Evolutionary conservation across 1,284 basidiomycete species (phyloP), one percentile per base, ranked within the genome.

Genomic region (Fomitopsis betulina): DNA sequence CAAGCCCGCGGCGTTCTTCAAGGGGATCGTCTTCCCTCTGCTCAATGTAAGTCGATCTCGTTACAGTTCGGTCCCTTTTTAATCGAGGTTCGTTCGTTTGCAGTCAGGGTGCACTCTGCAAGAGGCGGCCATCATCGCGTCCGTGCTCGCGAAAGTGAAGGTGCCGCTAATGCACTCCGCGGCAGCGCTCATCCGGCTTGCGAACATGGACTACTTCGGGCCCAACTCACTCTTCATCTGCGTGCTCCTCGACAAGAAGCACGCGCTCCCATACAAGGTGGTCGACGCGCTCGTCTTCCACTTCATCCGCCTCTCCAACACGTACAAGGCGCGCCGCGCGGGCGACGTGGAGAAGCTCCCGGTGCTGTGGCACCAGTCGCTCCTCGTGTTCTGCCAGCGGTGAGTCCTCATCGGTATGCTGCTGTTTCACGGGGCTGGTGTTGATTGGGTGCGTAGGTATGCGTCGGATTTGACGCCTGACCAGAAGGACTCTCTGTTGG

Each of bases 1-100:
- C 75, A 99, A 99, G 74, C 97, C 97, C 4, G 92, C 92, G 1
- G 96, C 97, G 1, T 98, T 98, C 72, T 99, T 99, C 82, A 99
- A 99, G 74, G 97, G 96, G 4, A 89, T 99, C 60, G 82, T 99
- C 38, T 99, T 99, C 73, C 97, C 97, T 1, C 80, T 99, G 67
- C 85, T 96, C 63, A 94, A 97, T 69, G 94, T 94, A 66, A 60
- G 87, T 45, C 42, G 6, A 27, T 8, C 25, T 15, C 21, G 25
- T 12, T n/a, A 45, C n/a, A 2, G 49, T 17, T 42, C 23, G 47
- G n/a, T 15, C 5, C 2, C 55, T 15, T 19, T 17, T 27, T 53
- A 42, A 19, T 32, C 17, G n/a, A 30, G n/a, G 40, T 5, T 50
- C 23, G 23, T 30, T 30, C 66, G 62, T 57, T 35, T 57, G 19